These are phyloP conservation scores for Suillus spraguei DNA, from an alignment of 768 basidiomycete genomes.

Conservation along the genomic window DNA sequence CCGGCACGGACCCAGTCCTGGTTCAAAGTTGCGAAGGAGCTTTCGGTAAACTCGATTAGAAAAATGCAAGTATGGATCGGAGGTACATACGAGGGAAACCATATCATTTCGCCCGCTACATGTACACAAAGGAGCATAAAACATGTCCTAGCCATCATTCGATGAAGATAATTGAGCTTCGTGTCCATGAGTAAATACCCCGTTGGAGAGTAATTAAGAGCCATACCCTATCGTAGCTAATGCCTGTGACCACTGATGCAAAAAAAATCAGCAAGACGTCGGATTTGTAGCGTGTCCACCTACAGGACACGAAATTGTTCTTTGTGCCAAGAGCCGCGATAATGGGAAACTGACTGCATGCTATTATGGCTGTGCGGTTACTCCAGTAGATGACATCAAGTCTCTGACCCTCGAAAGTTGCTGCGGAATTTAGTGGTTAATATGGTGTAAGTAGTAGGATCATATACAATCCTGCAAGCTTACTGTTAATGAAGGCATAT, in stretches of 20 bases:
- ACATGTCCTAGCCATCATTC: slow-evolving; percentile 46
- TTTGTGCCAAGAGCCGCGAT: slow-evolving; percentile 46
- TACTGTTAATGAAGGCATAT: slow-evolving; percentile 42
- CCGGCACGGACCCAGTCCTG: too few species aligned
- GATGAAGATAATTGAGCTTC: slow-evolving; percentile 44
- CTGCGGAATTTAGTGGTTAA: slow-evolving; percentile 17
- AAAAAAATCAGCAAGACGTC: neutral
- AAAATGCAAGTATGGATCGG: too few species aligned
- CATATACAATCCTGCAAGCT: slow-evolving; percentile 10
- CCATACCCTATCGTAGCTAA: slow-evolving; percentile 24
- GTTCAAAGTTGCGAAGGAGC: too few species aligned
- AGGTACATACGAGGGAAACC: too few species aligned
- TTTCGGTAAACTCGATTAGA: too few species aligned
- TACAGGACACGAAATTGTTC: slow-evolving; percentile 32
- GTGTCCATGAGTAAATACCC: neutral
- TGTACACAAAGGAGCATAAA: slow-evolving; percentile 53
- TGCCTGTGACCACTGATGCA: slow-evolving; percentile 21
- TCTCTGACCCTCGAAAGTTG: slow-evolving; percentile 20
- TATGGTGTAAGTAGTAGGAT: neutral
- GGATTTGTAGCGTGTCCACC: neutral
- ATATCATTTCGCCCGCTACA: slow-evolving; percentile 24
- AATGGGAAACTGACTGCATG: slow-evolving; percentile 39
- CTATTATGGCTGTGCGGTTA: slow-evolving; percentile 34
- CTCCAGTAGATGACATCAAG: slow-evolving; percentile 32
- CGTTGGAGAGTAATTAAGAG: neutral